phyloP scores from a whole-genome alignment of 2,329 filamentous ascomycete species.

The Arthrobotrys entomopaga region DNA sequence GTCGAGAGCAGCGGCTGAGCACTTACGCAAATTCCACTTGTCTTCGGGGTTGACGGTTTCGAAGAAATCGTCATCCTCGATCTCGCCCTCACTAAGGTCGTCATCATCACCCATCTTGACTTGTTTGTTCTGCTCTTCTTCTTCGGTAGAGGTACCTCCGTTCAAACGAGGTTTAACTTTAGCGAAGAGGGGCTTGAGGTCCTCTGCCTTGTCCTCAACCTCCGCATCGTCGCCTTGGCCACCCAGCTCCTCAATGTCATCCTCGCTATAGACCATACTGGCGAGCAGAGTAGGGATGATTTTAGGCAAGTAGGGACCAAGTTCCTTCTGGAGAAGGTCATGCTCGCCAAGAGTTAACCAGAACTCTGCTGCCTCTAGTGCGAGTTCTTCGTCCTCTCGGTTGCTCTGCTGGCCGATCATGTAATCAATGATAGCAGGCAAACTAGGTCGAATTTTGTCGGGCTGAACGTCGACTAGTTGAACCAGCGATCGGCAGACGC shows the following conservation, averaged over 20 bases:
- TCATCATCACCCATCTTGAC: slow-evolving; percentile 67
- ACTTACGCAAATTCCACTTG: slow-evolving; percentile 94
- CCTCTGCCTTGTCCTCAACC: slow-evolving; percentile 85
- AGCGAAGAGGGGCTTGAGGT: slow-evolving; percentile 92
- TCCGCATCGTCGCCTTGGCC: slow-evolving; percentile 90
- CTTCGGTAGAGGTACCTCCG: slow-evolving; percentile 66
- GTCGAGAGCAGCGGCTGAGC: slow-evolving; percentile 93
- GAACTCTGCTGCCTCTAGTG: slow-evolving; percentile 94
- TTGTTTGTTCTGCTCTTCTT: slow-evolving; percentile 68
- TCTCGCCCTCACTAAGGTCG: slow-evolving; percentile 86
- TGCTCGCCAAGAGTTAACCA: slow-evolving; percentile 95
- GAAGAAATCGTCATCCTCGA: slow-evolving; percentile 78
- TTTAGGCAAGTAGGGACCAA: slow-evolving; percentile 80
- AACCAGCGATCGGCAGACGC: slow-evolving; percentile 93
- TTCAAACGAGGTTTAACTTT: slow-evolving; percentile 72
- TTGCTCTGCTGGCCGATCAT: slow-evolving; percentile 89
- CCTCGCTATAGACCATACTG: slow-evolving; percentile 95
- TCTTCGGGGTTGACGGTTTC: slow-evolving; percentile 81
- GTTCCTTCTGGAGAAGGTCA: slow-evolving; percentile 76
- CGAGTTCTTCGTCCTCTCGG: slow-evolving; percentile 83
- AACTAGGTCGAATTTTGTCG: slow-evolving; percentile 88
- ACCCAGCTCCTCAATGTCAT: slow-evolving; percentile 86
- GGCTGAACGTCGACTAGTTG: slow-evolving; percentile 89
- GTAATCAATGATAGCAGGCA: slow-evolving; percentile 88
- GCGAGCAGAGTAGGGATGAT: slow-evolving; percentile 91